phyloP scores from a whole-genome alignment of 2,329 filamentous ascomycete genomes.

The Paecilomyces dactylethromorphus region DNA sequence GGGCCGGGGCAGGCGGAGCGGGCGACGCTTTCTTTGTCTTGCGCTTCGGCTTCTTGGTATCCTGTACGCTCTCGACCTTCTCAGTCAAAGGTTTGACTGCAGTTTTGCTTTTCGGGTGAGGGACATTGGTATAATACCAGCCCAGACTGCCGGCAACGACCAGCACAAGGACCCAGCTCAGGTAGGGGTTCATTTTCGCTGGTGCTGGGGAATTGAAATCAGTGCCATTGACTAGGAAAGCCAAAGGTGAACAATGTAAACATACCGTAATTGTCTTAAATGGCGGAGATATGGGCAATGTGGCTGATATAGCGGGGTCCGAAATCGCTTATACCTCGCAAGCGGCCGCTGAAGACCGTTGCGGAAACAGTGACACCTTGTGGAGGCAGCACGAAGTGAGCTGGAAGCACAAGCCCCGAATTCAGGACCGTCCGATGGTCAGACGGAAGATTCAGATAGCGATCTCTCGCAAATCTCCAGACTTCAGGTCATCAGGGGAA shows the following conservation, averaged over 20 bases:
- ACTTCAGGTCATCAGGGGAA: slow-evolving; percentile 1
- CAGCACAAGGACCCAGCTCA: slow-evolving; percentile 39
- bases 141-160: slow-evolving; percentile 34
- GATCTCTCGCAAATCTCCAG: neutral
- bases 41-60: slow-evolving; percentile 36
- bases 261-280: neutral
- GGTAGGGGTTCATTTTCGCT: slow-evolving; percentile 34
- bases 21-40: slow-evolving; percentile 29
- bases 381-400: neutral
- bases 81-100: slow-evolving; percentile 23
- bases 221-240: neutral
- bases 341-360: neutral
- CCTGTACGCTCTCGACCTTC: slow-evolving; percentile 24
- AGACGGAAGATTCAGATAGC: neutral
- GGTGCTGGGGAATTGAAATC: neutral
- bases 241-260: neutral
- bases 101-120: slow-evolving; percentile 23
- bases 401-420: neutral
- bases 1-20: slow-evolving; percentile 19
- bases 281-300: neutral
- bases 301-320: neutral
- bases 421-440: neutral
- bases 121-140: slow-evolving; percentile 35
- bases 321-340: neutral
- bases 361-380: neutral